A percentile compares a stretch with the other conserved stretches of the same genome.
These are phyloP conservation scores for Chrysanthemum seticuspe DNA, from an alignment of 129 eudicot species.

Conservation along the genomic window DNA sequence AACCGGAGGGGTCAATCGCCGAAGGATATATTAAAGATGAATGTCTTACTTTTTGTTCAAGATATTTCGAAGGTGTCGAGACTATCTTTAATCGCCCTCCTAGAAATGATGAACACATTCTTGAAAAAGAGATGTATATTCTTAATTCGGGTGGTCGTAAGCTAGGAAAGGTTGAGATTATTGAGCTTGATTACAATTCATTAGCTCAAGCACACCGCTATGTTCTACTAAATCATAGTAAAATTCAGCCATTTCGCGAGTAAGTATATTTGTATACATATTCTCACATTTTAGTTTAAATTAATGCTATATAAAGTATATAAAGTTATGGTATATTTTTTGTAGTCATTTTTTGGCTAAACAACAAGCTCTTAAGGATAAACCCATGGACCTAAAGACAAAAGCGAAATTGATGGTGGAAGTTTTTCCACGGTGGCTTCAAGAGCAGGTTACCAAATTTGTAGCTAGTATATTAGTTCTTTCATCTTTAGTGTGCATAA, in stretches of 20 bases:
- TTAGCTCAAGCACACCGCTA: not conserved
- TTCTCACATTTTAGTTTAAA: not conserved
- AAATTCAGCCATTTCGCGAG: not conserved
- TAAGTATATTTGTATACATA: not conserved
- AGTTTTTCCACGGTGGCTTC: not conserved
- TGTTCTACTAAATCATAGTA: slow-evolving; percentile 1
- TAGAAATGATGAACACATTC: not conserved
- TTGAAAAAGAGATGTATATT: not conserved
- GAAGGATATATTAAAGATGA: no score
- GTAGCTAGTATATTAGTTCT: no score
- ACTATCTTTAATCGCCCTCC: not conserved
- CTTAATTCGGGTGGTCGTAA: not conserved
- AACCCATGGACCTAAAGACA: not conserved
- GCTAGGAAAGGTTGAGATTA: not conserved
- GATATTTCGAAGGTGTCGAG: not conserved
- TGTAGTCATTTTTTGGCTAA: not conserved
- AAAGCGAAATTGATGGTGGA: not conserved
- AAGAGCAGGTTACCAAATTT: not conserved
- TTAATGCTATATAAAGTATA: not conserved
- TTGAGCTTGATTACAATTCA: not conserved
- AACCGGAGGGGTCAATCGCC: no score
- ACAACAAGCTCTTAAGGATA: not conserved
- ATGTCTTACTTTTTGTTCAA: not conserved
- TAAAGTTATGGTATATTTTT: not conserved
- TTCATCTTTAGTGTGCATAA: no score